These are phyloP conservation scores for Lepidopterella palustris DNA, from an alignment of 495 filamentous ascomycete species.

Conservation along the genomic window DNA sequence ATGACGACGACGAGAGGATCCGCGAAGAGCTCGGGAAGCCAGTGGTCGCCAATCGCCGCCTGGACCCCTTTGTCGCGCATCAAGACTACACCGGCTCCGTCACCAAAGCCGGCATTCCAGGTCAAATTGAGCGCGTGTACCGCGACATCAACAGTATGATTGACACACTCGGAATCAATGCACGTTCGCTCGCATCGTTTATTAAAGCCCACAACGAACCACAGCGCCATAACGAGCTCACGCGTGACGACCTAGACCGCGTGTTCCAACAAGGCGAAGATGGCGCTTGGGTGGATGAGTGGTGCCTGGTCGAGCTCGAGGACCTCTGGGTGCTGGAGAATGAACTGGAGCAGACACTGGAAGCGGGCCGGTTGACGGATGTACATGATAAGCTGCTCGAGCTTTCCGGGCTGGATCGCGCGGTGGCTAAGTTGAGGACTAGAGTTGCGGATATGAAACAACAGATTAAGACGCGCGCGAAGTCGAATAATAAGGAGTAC, in stretches of 20 bases:
- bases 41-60: conserved; percentile 45
- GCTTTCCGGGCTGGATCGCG: conserved; percentile 56
- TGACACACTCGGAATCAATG: conserved; percentile 83
- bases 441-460: conserved; percentile 70
- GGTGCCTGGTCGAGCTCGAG: conserved; percentile 64
- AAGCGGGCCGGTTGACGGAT: conserved; percentile 57
- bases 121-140: conserved; percentile 79
- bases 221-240: conserved; percentile 44
- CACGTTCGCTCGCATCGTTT: conserved; percentile 66
- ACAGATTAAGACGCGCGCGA: conserved; percentile 52
- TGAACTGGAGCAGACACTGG: conserved; percentile 49
- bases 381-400: conserved; percentile 56
- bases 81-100: conserved; percentile 57
- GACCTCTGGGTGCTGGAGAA: conserved; percentile 54
- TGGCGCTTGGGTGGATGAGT: conserved; percentile 49
- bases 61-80: conserved; percentile 60
- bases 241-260: conserved; percentile 52
- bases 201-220: conserved; percentile 55
- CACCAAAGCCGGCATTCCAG: conserved; percentile 57
- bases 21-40: conserved; percentile 50
- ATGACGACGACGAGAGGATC: conserved; percentile 58
- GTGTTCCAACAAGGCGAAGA: conserved; percentile 40
- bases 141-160: conserved; percentile 96
- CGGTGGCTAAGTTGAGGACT: conserved; percentile 58
- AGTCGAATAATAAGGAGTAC: conserved; percentile 55